A percentile compares a stretch with the other conserved stretches of the same genome.
Conservation (phyloP, 495 filamentous ascomycete species). For the Penicillium ochrochloron region DNA sequence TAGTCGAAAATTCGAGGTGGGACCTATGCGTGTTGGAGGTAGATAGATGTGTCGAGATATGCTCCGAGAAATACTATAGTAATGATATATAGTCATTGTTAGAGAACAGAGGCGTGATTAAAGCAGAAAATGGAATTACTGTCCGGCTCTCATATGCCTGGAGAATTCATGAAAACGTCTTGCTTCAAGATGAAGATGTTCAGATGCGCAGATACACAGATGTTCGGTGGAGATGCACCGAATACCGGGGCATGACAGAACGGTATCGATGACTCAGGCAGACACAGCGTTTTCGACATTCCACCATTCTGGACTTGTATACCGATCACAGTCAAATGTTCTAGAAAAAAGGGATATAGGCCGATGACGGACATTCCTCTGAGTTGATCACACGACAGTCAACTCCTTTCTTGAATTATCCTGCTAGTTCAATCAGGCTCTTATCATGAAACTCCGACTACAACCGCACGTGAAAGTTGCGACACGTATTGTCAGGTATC, state of each 20-base stretch:
- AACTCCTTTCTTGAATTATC: background rate
- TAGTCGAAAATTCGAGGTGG: background rate
- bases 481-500: constrained; percentile 33
- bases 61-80: background rate
- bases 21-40: background rate
- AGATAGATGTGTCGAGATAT: background rate
- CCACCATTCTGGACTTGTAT: background rate
- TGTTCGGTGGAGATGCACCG: constrained; percentile 27
- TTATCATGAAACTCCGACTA: constrained; percentile 1
- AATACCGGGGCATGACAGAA: constrained; percentile 40
- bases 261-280: constrained; percentile 31
- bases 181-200: background rate
- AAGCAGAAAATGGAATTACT: too few relatives aligned
- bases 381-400: background rate
- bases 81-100: too few relatives aligned
- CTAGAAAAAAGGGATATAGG: background rate
- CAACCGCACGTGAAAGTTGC: constrained; percentile 35
- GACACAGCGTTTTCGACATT: background rate
- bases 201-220: background rate
- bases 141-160: too few relatives aligned
- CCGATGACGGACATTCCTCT: background rate
- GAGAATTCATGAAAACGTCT: background rate
- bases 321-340: background rate
- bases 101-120: too few relatives aligned
- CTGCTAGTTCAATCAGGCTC: background rate